These are phyloP conservation scores for Sphaceloma murrayae DNA, from an alignment of 2,329 filamentous ascomycete species.

Conservation along the genomic window DNA sequence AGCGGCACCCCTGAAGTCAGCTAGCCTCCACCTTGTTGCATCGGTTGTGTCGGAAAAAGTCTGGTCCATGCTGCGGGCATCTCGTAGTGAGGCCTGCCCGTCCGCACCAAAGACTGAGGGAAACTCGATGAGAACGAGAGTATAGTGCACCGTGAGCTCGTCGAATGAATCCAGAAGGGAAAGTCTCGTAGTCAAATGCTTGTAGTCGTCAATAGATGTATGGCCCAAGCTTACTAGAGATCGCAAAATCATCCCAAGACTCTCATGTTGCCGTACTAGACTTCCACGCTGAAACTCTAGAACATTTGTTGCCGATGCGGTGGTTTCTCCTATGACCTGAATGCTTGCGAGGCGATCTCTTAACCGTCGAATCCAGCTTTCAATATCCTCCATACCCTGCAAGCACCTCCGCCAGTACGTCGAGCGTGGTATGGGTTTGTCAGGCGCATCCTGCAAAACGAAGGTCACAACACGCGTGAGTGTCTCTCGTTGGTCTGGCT, in stretches of 20 bases:
- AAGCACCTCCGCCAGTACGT: constrained; percentile 67
- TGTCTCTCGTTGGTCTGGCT: constrained; percentile 45
- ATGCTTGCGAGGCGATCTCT: constrained; percentile 67
- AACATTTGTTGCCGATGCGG: constrained; percentile 61
- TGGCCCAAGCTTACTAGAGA: constrained; percentile 69
- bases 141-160: constrained; percentile 62
- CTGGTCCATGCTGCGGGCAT: constrained; percentile 61
- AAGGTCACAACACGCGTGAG: constrained; percentile 48
- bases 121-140: constrained; percentile 68
- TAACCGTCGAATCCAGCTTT: constrained; percentile 65
- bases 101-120: constrained; percentile 74
- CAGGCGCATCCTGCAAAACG: constrained; percentile 43
- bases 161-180: constrained; percentile 71
- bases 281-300: constrained; percentile 72
- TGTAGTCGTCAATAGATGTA: constrained; percentile 62
- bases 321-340: constrained; percentile 60
- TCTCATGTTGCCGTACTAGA: constrained; percentile 81
- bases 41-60: constrained; percentile 58
- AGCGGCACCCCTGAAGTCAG: constrained; percentile 69
- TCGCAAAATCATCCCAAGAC: constrained; percentile 68
- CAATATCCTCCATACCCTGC: constrained; percentile 64
- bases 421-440: constrained; percentile 46
- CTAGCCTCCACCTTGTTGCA: constrained; percentile 59
- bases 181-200: constrained; percentile 57
- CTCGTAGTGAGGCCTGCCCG: constrained; percentile 54